A percentile compares a stretch with the other conserved stretches of the same genome.
Conservation (phyloP, 352 stramenopile species). For the Globisporangium takayamanum region DNA sequence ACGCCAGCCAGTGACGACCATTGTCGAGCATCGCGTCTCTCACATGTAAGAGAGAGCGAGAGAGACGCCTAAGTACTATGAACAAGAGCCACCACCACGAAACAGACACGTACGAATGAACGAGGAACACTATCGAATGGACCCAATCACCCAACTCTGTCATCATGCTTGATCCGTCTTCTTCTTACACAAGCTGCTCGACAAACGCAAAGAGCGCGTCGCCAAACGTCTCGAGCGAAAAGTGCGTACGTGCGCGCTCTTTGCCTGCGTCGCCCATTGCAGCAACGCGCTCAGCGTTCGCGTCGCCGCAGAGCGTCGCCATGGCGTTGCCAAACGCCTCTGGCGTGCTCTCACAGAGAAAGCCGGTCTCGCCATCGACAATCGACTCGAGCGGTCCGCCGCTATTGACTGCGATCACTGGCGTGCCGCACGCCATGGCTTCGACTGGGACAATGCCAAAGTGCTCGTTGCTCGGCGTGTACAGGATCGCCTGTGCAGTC, state of each 20-base stretch:
- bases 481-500: conserved; percentile 87
- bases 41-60: background rate
- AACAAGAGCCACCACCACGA: too few species aligned
- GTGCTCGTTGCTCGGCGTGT: conserved; percentile 96
- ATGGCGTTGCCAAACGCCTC: conserved; percentile 61
- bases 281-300: conserved; percentile 21
- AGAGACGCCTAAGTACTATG: too few species aligned
- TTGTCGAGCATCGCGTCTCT: background rate
- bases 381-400: conserved; percentile 97
- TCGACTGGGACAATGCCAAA: conserved; percentile 99
- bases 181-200: conserved; percentile 22
- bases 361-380: conserved; percentile 80
- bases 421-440: conserved; percentile 93
- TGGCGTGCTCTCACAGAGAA: conserved; percentile 58
- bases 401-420: conserved; percentile 92
- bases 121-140: background rate
- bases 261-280: conserved; percentile 47
- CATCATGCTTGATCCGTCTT: too few species aligned
- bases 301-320: conserved; percentile 40
- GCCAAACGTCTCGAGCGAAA: conserved; percentile 72
- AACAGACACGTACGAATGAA: too few species aligned
- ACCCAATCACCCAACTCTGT: background rate
- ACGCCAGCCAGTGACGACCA: background rate
- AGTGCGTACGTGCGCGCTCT: conserved; percentile 43
- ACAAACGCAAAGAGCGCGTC: conserved; percentile 53